Conservation (phyloP, 106 monocot genomes). For the Phalaenopsis equestris region DNA sequence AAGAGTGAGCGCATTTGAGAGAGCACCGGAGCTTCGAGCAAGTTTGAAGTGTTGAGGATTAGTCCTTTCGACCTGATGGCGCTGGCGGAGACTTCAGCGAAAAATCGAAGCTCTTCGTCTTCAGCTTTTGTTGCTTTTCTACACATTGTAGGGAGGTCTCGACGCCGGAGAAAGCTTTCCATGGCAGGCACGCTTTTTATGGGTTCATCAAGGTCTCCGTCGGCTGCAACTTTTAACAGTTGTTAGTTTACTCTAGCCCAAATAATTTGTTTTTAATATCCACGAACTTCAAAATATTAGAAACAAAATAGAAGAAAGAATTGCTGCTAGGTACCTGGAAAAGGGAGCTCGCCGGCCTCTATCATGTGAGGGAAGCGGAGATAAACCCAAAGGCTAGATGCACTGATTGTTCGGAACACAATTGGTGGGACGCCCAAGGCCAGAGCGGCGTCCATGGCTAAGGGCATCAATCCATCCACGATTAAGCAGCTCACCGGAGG, state of each 20-base stretch:
- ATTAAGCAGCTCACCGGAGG: constrained; percentile 28
- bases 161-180: constrained; percentile 5
- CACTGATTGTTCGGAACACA: constrained; percentile 29
- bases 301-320: not conserved
- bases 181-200: not conserved
- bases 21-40: constrained; percentile 15
- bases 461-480: constrained; percentile 26
- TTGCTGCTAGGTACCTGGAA: constrained; percentile 13
- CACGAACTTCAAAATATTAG: no score
- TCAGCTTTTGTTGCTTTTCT: not conserved
- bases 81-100: not conserved
- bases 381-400: constrained; percentile 24
- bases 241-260: no score
- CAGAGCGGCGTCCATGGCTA: constrained; percentile 21
- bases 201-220: constrained; percentile 2
- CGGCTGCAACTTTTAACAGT: not conserved
- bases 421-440: constrained; percentile 38
- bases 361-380: constrained; percentile 21
- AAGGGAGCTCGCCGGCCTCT: constrained; percentile 27
- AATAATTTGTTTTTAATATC: no score
- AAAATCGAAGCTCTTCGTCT: not conserved
- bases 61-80: constrained; percentile 4
- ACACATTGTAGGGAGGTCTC: constrained; percentile 1
- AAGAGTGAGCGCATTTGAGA: constrained; percentile 11
- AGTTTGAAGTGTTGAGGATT: constrained; percentile 29